Conservation (phyloP, 2,329 filamentous ascomycete genomes). For the Exophiala lecanii-corni region DNA sequence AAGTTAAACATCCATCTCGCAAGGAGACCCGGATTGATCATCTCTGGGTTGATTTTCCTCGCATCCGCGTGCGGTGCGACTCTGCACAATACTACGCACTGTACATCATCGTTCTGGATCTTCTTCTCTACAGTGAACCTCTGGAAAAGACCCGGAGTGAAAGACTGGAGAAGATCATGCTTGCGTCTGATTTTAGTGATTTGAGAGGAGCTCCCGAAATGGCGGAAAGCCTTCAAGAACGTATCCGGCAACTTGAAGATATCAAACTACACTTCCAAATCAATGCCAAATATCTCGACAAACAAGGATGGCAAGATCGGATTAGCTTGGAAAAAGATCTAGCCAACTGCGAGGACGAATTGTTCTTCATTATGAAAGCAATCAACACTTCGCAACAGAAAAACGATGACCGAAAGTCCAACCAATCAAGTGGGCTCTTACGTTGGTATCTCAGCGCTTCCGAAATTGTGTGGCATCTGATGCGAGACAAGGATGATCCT, state of each 20-base stretch:
- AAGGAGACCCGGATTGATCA: conserved; percentile 85
- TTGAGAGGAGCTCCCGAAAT: conserved; percentile 88
- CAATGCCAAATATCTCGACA: conserved; percentile 80
- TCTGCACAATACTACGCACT: conserved; percentile 96
- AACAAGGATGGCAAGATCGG: conserved; percentile 85
- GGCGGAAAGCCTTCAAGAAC: conserved; percentile 84
- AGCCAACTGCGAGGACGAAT: conserved; percentile 83
- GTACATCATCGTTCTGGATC: conserved; percentile 95
- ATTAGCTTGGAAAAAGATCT: conserved; percentile 85
- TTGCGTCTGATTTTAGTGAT: conserved; percentile 97
- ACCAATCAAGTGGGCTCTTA: conserved; percentile 71
- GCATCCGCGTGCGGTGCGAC: conserved; percentile 90
- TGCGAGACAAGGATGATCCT: conserved; percentile 79
- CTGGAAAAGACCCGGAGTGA: conserved; percentile 96
- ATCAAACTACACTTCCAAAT: conserved; percentile 97
- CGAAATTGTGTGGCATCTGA: conserved; percentile 95
- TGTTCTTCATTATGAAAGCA: conserved; percentile 99
- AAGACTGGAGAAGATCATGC: conserved; percentile 95
- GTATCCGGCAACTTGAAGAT: conserved; percentile 88
- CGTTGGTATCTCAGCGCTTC: conserved; percentile 91
- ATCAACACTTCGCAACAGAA: conserved; percentile 95
- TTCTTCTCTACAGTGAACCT: conserved; percentile 93
- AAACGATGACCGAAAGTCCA: conserved; percentile 63
- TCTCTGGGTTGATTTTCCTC: conserved; percentile 93
- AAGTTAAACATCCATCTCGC: conserved; percentile 43